Conservation (phyloP, 257 asterid species). For the Ocimum tenuiflorum region DNA sequence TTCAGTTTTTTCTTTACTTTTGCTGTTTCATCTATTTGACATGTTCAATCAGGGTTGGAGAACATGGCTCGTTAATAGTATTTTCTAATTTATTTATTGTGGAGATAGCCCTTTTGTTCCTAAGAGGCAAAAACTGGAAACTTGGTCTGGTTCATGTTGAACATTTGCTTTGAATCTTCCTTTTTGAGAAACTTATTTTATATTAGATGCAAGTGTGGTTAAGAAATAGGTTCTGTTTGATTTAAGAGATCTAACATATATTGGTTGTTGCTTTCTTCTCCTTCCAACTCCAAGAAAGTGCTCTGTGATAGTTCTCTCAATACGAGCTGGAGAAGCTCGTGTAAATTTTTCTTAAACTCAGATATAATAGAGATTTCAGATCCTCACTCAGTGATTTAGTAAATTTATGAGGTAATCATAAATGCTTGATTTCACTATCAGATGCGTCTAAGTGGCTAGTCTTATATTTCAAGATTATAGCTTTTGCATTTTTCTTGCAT, state of each 20-base stretch:
- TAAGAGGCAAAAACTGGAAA: neutral
- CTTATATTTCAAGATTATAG: neutral
- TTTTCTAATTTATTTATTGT: neutral
- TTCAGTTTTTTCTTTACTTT: neutral
- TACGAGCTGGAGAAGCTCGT: neutral
- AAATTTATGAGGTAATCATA: neutral
- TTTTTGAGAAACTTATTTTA: neutral
- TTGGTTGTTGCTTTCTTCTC: neutral
- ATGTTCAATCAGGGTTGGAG: neutral
- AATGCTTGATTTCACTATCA: neutral
- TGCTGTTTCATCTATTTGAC: conserved; percentile 8
- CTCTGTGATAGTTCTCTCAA: neutral
- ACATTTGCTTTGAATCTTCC: neutral
- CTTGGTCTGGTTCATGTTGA: neutral
- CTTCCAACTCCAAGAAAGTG: neutral
- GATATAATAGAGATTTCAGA: neutral
- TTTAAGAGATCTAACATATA: neutral
- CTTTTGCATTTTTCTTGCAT: neutral
- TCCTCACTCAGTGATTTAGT: neutral
- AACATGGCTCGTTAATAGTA: neutral
- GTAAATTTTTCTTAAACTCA: neutral
- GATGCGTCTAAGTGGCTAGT: neutral
- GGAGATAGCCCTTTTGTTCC: neutral
- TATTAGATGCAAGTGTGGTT: neutral
- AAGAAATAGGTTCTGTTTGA: neutral